Evolutionary conservation across 306 rosid genomes (phyloP).

Genomic region (Cicer arietinum): DNA sequence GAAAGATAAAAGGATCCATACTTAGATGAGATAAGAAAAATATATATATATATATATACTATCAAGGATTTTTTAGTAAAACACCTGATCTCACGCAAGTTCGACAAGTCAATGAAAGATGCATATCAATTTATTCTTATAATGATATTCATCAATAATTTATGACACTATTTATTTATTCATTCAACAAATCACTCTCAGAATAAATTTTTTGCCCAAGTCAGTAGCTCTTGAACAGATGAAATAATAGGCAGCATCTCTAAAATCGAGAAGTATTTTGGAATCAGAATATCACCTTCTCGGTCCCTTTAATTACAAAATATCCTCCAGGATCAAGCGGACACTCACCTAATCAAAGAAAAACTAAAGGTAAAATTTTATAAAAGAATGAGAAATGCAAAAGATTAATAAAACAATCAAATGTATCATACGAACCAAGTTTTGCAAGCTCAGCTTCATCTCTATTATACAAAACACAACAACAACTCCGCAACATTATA

Average conservation of each 20-base stretch:
- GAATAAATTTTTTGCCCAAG: background rate
- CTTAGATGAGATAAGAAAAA: background rate
- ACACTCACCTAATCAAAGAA: constrained; percentile 72
- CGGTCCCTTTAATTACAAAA: constrained; percentile 89
- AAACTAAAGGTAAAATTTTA: background rate
- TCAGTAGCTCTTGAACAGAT: constrained; percentile 15
- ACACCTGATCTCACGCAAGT: constrained; percentile 22
- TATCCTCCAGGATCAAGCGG: constrained; percentile 98
- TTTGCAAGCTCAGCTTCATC: constrained; percentile 88
- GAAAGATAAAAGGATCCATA: background rate
- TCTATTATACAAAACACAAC: constrained; percentile 71
- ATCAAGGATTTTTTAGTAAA: constrained; percentile 4
- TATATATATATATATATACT: background rate
- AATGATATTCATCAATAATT: constrained; percentile 18
- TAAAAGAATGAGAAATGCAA: constrained; percentile 19
- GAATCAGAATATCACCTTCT: constrained; percentile 68
- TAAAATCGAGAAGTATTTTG: constrained; percentile 27
- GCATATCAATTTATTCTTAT: constrained; percentile 19
- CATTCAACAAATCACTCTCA: constrained; percentile 17
- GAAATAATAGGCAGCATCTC: constrained; percentile 7
- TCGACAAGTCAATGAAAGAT: constrained; percentile 32
- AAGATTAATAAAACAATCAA: background rate
- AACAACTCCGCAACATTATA: constrained; percentile 80
- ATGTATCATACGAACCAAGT: constrained; percentile 59
- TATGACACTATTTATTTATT: background rate